Percentiles rank a stretch among this genome's conserved stretches.
phyloP scores from a whole-genome alignment of 768 basidiomycete genomes.

The Termitomyces sp. region DNA sequence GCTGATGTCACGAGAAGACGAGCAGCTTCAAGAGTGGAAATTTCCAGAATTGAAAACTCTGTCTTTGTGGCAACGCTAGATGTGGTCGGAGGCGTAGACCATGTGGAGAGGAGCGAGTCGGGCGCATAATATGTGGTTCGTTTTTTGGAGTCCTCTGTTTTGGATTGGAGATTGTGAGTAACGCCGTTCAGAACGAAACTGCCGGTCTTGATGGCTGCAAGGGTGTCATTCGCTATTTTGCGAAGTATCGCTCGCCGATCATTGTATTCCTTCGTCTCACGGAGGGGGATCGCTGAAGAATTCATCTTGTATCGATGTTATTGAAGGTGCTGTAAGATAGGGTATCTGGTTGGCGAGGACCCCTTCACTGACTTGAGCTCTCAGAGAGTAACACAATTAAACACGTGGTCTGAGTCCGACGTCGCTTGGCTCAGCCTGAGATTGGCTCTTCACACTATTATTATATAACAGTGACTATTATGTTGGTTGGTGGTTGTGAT shows the following conservation, averaged over 20 bases:
- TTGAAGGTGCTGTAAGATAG: not conserved
- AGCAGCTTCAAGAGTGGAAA: slow-evolving; percentile 64
- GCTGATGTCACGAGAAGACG: slow-evolving; percentile 33
- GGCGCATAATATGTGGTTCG: slow-evolving; percentile 55
- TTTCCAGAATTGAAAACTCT: slow-evolving; percentile 52
- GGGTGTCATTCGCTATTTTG: slow-evolving; percentile 50
- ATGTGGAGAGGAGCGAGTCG: slow-evolving; percentile 45
- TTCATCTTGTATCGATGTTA: not conserved
- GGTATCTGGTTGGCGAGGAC: not conserved
- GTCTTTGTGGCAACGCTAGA: slow-evolving; percentile 21
- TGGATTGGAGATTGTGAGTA: slow-evolving; percentile 27
- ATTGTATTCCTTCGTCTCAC: slow-evolving; percentile 20
- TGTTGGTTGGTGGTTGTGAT: too few species aligned
- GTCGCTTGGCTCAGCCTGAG: too few species aligned
- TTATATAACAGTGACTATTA: too few species aligned
- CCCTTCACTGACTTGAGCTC: too few species aligned
- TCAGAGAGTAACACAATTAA: too few species aligned
- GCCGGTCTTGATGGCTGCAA: slow-evolving; percentile 48
- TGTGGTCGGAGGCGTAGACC: slow-evolving; percentile 47
- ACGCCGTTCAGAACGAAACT: slow-evolving; percentile 27
- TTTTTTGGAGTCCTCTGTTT: slow-evolving; percentile 28
- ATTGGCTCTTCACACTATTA: too few species aligned
- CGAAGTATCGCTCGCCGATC: slow-evolving; percentile 29
- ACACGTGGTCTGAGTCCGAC: too few species aligned
- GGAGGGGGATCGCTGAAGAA: not conserved